Base-by-base conservation (phyloP, 202 grass and related monocot species). In the Carex arenaria region DNA sequence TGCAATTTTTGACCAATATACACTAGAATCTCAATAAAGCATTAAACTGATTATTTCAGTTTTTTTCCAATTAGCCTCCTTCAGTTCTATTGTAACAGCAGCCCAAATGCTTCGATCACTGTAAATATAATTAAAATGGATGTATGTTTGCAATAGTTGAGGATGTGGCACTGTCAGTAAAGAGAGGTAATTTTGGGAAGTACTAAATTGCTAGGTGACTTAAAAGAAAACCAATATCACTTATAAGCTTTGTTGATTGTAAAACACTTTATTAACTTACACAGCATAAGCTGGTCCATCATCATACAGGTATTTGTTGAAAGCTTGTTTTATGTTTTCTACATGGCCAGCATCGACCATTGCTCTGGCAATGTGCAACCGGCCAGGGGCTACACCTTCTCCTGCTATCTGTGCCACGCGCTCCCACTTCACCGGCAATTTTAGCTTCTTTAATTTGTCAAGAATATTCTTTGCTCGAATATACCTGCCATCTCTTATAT, bases 341-440 rank as follows among this genome's bases (percentile, higher is more conserved):
- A 98, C 92, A 81, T 90, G 57, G 51, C 95, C 92, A 3, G 86
- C 85, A 85, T 98, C 89, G 71, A 98, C 90, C 92, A 98, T 85
- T 57, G 95, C 95, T 84, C 91, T 86, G 13, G 92, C 92, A 74
- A 98, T 59, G 88, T 95, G 92, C 78, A 95, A 45, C 78, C 95
- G 86, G 53, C 95, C 92, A 80, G 92, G 95, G 42, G 95, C 92
- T 45, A 95, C 89, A 81, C 92, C 92, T 43, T 93, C 89, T 62
- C 95, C 95, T 84, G 95, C 90, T 87, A 98, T 93, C 89, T 86
- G 87, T 32, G 83, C 83, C 54, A 98, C 86, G 71, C 80, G 56
- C 10, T 98, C 89, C 92, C 87, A 95, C 67, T 91, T 89, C 76
- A 95, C 83, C 47, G 89, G 72, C 47, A 98, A 78, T 45, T 89